Evolutionary conservation across 2,329 filamentous ascomycete species (phyloP).

Genomic region (Clarireedia sp.): DNA sequence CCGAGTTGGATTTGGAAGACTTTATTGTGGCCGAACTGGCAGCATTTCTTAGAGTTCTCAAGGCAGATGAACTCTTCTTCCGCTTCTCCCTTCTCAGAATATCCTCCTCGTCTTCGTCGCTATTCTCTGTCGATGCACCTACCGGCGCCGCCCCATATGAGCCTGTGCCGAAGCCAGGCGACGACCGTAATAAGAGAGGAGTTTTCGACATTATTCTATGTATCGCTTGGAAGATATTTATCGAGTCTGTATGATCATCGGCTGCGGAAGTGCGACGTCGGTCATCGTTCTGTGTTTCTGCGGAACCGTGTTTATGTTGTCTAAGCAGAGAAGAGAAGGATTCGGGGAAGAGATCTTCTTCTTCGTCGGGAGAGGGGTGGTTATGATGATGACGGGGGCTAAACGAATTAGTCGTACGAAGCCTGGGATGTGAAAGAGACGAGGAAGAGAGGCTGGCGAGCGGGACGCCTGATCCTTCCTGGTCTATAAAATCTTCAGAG

Average conservation of each 20-base stretch:
- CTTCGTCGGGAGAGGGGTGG: background rate
- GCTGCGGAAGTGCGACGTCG: slow-evolving; percentile 7
- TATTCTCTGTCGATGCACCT: slow-evolving; percentile 32
- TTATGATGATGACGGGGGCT: background rate
- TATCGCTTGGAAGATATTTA: slow-evolving; percentile 19
- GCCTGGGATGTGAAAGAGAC: background rate
- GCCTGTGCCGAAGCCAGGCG: slow-evolving; percentile 51
- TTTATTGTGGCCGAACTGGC: slow-evolving; percentile 16
- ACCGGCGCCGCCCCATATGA: slow-evolving; percentile 53
- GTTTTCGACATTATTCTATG: slow-evolving; percentile 36
- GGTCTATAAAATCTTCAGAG: slow-evolving; percentile 5
- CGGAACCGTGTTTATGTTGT: slow-evolving; percentile 15
- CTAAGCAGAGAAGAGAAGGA: slow-evolving; percentile 23
- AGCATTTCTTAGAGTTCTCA: slow-evolving; percentile 24
- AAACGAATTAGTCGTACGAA: background rate
- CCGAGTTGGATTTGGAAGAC: slow-evolving; percentile 10
- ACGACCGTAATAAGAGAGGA: slow-evolving; percentile 51
- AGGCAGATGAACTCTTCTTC: slow-evolving; percentile 19
- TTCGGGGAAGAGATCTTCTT: slow-evolving; percentile 24
- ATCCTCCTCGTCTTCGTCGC: slow-evolving; percentile 27
- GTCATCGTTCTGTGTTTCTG: slow-evolving; percentile 14
- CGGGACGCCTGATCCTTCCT: background rate
- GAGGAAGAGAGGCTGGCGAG: background rate
- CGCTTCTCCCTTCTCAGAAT: slow-evolving; percentile 18
- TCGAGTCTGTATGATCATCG: slow-evolving; percentile 2